These are phyloP conservation scores for Candida pseudoviswanathii DNA, from an alignment of 1,139 yeast genomes.

Conservation along the genomic window DNA sequence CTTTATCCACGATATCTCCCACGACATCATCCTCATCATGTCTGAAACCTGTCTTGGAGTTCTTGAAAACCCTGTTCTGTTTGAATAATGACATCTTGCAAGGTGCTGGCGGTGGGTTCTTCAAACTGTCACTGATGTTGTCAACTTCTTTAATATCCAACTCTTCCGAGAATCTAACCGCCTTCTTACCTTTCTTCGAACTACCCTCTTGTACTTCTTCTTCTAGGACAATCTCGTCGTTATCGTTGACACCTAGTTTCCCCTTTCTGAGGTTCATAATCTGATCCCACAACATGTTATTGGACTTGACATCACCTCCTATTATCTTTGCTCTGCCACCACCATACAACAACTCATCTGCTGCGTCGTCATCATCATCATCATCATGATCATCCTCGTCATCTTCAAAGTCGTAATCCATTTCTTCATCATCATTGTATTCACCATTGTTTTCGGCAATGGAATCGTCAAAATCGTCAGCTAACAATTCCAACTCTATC, in stretches of 20 bases:
- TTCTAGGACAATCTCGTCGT: slow-evolving; percentile 8
- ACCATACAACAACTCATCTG: slow-evolving; percentile 19
- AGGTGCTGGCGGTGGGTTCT: slow-evolving; percentile 23
- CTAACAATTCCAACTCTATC: slow-evolving; percentile 46
- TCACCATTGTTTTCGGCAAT: slow-evolving; percentile 24
- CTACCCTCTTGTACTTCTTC: neutral
- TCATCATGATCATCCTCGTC: slow-evolving; percentile 32
- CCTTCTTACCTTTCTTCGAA: slow-evolving; percentile 30
- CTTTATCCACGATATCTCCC: slow-evolving; percentile 10
- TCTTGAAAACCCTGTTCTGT: slow-evolving; percentile 13
- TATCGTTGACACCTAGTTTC: neutral
- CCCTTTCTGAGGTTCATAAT: slow-evolving; percentile 26
- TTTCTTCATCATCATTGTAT: slow-evolving; percentile 43
- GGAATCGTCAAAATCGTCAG: slow-evolving; percentile 51
- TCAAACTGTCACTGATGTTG: slow-evolving; percentile 50
- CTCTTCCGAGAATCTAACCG: slow-evolving; percentile 54
- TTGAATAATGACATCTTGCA: slow-evolving; percentile 18
- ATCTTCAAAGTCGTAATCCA: slow-evolving; percentile 35
- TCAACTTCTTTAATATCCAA: slow-evolving; percentile 63
- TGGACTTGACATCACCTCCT: slow-evolving; percentile 11
- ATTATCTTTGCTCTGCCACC: slow-evolving; percentile 10
- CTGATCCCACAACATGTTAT: slow-evolving; percentile 32
- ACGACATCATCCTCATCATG: slow-evolving; percentile 7
- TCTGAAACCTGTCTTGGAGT: neutral
- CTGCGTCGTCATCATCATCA: slow-evolving; percentile 27